A percentile compares a stretch with the other conserved stretches of the same genome.
Evolutionary conservation across 805 yeast species (phyloP).

Genomic region (Suhomyces pyralidae): DNA sequence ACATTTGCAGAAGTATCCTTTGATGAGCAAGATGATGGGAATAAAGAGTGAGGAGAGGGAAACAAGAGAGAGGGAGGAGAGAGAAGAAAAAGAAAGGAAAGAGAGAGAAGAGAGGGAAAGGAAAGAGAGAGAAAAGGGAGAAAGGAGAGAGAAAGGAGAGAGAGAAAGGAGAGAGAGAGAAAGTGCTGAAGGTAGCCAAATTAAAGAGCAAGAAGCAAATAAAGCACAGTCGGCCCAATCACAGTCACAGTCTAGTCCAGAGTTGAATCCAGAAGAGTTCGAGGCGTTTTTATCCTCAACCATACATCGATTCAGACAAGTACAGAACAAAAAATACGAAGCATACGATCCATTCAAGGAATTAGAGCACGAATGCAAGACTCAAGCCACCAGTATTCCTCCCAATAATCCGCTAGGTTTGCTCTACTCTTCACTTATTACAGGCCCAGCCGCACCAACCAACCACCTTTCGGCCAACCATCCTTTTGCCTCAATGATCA

Average conservation of each 20-base stretch:
- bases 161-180: neutral
- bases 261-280: constrained; percentile 21
- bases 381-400: neutral
- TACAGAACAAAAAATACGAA: constrained; percentile 15
- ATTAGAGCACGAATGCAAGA: neutral
- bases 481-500: constrained; percentile 16
- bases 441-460: constrained; percentile 10
- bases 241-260: neutral
- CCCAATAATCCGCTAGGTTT: constrained; percentile 24
- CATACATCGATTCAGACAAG: constrained; percentile 32
- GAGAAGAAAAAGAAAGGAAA: neutral
- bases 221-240: neutral
- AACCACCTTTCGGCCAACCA: neutral
- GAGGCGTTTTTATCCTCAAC: constrained; percentile 32
- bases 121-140: neutral
- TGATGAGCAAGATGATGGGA: neutral
- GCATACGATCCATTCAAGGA: constrained; percentile 8
- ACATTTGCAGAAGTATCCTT: neutral
- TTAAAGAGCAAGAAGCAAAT: neutral
- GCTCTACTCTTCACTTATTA: constrained; percentile 22
- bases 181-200: too few relatives aligned
- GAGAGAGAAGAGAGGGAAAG: neutral
- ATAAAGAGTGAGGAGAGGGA: neutral
- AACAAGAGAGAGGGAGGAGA: neutral
- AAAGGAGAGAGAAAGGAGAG: neutral